Percentiles rank a stretch among this genome's conserved stretches.
Evolutionary conservation across 768 basidiomycete genomes (phyloP).

Genomic region (Lactarius tabidus): DNA sequence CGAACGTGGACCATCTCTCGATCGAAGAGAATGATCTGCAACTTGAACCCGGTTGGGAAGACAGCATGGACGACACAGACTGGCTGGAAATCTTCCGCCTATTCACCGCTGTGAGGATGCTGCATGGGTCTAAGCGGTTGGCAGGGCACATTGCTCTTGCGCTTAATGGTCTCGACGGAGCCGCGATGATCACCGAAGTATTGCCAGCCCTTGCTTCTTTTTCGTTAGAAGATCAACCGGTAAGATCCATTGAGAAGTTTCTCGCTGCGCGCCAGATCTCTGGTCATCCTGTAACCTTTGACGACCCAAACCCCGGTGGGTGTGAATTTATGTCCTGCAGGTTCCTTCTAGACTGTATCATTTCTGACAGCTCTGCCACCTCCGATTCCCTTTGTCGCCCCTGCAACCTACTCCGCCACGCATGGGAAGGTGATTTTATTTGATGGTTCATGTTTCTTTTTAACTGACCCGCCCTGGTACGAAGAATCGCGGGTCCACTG

Average conservation of each 20-base stretch:
- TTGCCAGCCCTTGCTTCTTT: not conserved
- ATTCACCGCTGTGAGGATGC: not conserved
- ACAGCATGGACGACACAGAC: not conserved
- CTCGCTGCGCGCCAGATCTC: not conserved
- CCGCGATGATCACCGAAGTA: not conserved
- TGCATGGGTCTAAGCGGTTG: not conserved
- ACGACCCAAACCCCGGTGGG: too few species aligned
- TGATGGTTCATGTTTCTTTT: too few species aligned
- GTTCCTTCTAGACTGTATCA: too few species aligned
- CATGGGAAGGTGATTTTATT: too few species aligned
- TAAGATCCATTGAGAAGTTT: not conserved
- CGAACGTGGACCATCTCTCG: not conserved
- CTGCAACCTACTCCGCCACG: too few species aligned
- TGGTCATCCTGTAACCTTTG: not conserved
- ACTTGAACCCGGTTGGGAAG: not conserved
- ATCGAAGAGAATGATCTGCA: not conserved
- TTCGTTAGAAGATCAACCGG: too few species aligned
- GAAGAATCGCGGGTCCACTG: too few species aligned
- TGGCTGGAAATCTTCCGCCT: not conserved
- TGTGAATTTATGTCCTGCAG: too few species aligned
- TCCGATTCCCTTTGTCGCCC: too few species aligned
- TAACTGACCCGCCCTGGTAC: too few species aligned
- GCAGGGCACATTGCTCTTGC: not conserved
- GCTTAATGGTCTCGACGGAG: not conserved
- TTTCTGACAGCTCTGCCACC: too few species aligned